phyloP scores from a whole-genome alignment of 768 basidiomycete species.

The Suillus variegatus region DNA sequence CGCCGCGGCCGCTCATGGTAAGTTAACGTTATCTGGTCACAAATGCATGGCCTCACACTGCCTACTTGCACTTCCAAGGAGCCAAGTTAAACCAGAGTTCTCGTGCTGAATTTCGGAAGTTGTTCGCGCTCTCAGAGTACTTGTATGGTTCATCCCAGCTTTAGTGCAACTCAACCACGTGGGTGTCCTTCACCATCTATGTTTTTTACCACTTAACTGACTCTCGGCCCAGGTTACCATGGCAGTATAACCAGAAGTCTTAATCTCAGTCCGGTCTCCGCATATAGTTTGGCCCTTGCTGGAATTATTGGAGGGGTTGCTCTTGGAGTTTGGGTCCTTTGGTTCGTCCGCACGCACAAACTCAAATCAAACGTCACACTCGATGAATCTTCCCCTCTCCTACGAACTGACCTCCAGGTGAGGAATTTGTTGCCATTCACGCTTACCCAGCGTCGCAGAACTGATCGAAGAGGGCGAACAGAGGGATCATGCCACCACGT shows the following conservation, averaged over 20 bases:
- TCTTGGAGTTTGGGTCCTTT: background rate
- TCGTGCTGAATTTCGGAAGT: background rate
- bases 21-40: background rate
- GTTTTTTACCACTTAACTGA: background rate
- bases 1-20: background rate
- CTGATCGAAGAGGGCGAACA: background rate
- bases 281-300: background rate
- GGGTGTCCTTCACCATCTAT: background rate
- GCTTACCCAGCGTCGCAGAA: background rate
- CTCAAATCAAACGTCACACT: background rate
- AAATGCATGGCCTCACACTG: background rate
- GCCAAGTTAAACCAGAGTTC: background rate
- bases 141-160: background rate
- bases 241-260: background rate
- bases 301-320: background rate
- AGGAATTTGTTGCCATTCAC: background rate
- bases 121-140: background rate
- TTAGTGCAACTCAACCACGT: conserved; percentile 1
- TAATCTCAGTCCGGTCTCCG: background rate
- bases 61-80: background rate
- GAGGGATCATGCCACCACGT: background rate
- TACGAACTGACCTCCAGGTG: background rate
- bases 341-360: background rate
- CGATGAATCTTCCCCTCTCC: background rate
- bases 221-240: background rate